These are phyloP conservation scores for Beta corolliflora DNA, from an alignment of 179 eudicot species.

Conservation along the genomic window DNA sequence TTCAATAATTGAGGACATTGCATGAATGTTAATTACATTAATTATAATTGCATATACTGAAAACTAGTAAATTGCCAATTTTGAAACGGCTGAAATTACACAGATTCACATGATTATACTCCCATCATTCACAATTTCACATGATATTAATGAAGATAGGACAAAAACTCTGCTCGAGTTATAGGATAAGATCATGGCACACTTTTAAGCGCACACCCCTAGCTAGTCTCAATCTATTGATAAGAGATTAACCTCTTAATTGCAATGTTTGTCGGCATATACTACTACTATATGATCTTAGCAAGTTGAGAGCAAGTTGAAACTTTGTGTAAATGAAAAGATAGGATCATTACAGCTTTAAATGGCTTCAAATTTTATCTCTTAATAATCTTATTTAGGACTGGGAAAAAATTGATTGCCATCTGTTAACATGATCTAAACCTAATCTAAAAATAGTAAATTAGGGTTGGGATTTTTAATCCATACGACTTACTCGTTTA, in stretches of 20 bases:
- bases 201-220: constrained; percentile 27
- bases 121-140: constrained; percentile 3
- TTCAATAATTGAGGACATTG: no score
- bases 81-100: constrained; percentile 1
- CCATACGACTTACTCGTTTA: no score
- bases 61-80: background rate
- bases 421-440: no score
- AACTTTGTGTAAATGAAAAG: background rate
- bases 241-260: background rate
- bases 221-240: constrained; percentile 12
- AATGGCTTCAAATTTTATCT: no score
- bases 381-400: no score
- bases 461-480: no score
- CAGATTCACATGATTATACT: background rate
- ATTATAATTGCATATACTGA: no score
- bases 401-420: no score
- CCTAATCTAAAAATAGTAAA: no score
- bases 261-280: constrained; percentile 12
- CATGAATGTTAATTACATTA: no score
- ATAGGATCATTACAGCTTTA: no score
- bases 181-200: constrained; percentile 36
- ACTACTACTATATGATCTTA: background rate
- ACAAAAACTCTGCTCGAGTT: constrained; percentile 15
- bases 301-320: constrained; percentile 11
- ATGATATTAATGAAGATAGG: constrained; percentile 29